Percentiles rank a stretch among this genome's conserved stretches.
Conservation (phyloP, 2,329 filamentous ascomycete species). For the Dactylellina sp. region DNA sequence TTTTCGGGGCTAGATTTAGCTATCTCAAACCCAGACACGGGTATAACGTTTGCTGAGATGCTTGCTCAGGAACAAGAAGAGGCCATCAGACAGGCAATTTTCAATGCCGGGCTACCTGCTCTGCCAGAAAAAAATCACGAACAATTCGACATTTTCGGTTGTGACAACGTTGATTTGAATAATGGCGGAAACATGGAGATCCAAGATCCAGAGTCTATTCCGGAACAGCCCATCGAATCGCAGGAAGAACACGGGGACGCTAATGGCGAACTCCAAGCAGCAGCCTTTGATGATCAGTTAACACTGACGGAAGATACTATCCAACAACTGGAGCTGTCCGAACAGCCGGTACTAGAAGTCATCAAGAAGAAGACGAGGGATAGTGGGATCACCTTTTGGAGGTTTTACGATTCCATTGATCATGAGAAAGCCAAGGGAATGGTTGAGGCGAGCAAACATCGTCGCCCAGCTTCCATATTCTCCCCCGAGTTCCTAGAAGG, state of each 20-base stretch:
- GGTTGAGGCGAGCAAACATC: slow-evolving; percentile 1
- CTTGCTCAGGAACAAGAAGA: slow-evolving; percentile 7
- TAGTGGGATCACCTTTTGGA: neutral
- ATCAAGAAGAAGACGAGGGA: neutral
- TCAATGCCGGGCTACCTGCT: neutral
- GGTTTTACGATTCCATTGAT: slow-evolving; percentile 12
- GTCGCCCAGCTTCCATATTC: slow-evolving; percentile 1
- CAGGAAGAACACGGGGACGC: neutral
- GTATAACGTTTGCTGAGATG: slow-evolving; percentile 21
- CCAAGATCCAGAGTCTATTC: neutral
- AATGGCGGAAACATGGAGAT: too few species aligned
- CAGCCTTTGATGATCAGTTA: too few species aligned
- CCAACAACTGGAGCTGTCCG: too few species aligned
- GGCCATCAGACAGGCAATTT: neutral
- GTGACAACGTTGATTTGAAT: too few species aligned
- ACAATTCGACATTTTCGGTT: too few species aligned
- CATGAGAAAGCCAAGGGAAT: slow-evolving; percentile 15
- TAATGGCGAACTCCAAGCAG: too few species aligned
- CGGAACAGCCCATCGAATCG: neutral
- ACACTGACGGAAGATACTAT: too few species aligned
- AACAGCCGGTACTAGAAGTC: too few species aligned
- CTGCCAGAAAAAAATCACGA: neutral
- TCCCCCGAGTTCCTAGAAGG: neutral
- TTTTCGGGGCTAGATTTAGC: slow-evolving; percentile 6
- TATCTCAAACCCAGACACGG: slow-evolving; percentile 2